Conservation (phyloP, 768 basidiomycete genomes). For the Leccinum boreale region DNA sequence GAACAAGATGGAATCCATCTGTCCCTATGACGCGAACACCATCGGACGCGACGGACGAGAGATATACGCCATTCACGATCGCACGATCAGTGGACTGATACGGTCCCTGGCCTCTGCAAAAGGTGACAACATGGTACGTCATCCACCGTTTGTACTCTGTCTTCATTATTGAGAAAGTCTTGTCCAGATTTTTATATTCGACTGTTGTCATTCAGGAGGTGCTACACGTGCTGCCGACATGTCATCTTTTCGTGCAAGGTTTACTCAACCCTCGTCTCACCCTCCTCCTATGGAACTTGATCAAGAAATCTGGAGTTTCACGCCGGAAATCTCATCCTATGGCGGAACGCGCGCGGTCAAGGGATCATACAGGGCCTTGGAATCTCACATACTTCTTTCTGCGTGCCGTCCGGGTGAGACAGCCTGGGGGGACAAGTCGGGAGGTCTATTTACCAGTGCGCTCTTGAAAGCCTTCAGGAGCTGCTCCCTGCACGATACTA, state of each 20-base stretch:
- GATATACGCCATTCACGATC: constrained; percentile 15
- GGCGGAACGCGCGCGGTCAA: constrained; percentile 1
- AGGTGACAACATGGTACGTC: constrained; percentile 19
- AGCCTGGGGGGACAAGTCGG: constrained; percentile 13
- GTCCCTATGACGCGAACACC: constrained; percentile 10
- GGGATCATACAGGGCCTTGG: constrained; percentile 14
- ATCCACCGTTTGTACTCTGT: neutral
- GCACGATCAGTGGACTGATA: constrained; percentile 12
- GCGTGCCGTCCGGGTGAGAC: constrained; percentile 17
- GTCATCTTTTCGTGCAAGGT: constrained; percentile 2
- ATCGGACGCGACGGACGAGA: constrained; percentile 1
- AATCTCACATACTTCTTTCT: constrained; percentile 21
- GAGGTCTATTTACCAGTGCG: constrained; percentile 18
- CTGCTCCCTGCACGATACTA: constrained; percentile 13
- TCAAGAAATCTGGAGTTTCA: constrained; percentile 5
- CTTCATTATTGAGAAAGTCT: neutral
- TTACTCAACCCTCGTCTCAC: constrained; percentile 5
- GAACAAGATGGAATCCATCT: constrained; percentile 15
- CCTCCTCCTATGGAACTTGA: constrained; percentile 13
- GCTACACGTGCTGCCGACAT: constrained; percentile 2
- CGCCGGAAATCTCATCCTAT: constrained; percentile 1
- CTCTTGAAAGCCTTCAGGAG: constrained; percentile 12
- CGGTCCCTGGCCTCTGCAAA: constrained; percentile 14
- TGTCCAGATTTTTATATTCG: constrained; percentile 15
- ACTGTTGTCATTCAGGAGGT: constrained; percentile 22